A percentile compares a stretch with the other conserved stretches of the same genome.
phyloP scores from a whole-genome alignment of 139 green algal species.

The Picochlorum sp. region DNA sequence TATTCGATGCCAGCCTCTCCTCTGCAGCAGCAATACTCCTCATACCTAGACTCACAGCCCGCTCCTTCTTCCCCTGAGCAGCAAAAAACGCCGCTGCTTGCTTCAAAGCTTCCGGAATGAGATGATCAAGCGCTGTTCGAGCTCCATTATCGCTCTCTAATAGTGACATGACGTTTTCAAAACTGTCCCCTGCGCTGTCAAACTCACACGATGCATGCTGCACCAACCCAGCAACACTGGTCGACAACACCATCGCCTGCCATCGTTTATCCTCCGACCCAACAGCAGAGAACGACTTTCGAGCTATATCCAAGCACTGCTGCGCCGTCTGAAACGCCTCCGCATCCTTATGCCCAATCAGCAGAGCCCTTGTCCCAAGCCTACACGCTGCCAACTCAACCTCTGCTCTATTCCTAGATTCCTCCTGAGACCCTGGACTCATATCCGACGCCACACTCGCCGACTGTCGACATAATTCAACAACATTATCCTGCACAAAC shows the following conservation, averaged over 20 bases:
- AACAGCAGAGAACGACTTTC: slow-evolving; percentile 18
- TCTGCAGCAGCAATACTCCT: slow-evolving; percentile 8
- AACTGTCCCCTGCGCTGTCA: slow-evolving; percentile 15
- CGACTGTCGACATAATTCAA: slow-evolving; percentile 12
- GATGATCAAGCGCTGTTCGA: slow-evolving; percentile 7
- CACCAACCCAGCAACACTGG: slow-evolving; percentile 17
- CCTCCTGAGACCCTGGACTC: neutral
- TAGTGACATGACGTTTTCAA: slow-evolving; percentile 21
- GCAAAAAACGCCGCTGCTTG: slow-evolving; percentile 23
- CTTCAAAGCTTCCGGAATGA: slow-evolving; percentile 24
- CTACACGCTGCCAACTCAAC: slow-evolving; percentile 22
- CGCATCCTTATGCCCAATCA: slow-evolving; percentile 18
- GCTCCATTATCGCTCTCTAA: slow-evolving; percentile 12
- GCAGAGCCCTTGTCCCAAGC: slow-evolving; percentile 1
- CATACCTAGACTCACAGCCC: slow-evolving; percentile 15
- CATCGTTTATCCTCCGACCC: slow-evolving; percentile 27
- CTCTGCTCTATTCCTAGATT: slow-evolving; percentile 11
- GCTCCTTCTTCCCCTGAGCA: slow-evolving; percentile 5
- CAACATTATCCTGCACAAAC: neutral
- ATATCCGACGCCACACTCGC: slow-evolving; percentile 18
- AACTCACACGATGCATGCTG: slow-evolving; percentile 31
- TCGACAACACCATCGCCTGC: slow-evolving; percentile 26
- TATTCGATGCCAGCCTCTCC: slow-evolving; percentile 2
- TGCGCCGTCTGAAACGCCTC: slow-evolving; percentile 26
- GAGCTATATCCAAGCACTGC: slow-evolving; percentile 31